Conservation (phyloP, 2,329 filamentous ascomycete species). For the Cercospora zeina region DNA sequence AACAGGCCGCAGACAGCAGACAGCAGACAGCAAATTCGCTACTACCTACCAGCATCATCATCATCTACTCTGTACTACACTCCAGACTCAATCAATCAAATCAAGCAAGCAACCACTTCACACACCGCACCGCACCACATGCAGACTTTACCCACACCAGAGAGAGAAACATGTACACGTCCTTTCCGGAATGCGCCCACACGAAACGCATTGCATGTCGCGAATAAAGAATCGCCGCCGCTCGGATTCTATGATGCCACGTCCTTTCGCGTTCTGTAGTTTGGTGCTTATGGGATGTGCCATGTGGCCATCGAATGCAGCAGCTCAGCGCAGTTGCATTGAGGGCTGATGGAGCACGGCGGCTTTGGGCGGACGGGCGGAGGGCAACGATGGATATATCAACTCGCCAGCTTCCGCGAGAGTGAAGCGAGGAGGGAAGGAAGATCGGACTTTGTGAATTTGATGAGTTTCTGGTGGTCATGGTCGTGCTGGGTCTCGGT, state of each 20-base stretch:
- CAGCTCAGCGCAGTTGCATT: slow-evolving; percentile 6
- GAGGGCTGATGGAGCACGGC: not conserved
- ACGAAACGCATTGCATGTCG: slow-evolving; percentile 18
- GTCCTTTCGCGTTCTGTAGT: slow-evolving; percentile 17
- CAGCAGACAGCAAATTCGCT: not conserved
- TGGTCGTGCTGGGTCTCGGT: slow-evolving; percentile 18
- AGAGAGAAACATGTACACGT: not conserved
- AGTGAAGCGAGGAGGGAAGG: not conserved
- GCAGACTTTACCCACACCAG: not conserved
- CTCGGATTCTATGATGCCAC: slow-evolving; percentile 17
- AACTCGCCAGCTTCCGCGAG: not conserved
- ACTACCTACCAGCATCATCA: not conserved
- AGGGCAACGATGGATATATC: not conserved
- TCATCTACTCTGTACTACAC: not conserved
- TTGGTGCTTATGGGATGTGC: not conserved
- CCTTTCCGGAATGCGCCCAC: slow-evolving; percentile 8
- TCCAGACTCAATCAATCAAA: not conserved
- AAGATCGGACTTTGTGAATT: not conserved
- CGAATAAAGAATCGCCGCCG: slow-evolving; percentile 5
- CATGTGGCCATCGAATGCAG: not conserved
- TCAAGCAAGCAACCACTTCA: not conserved
- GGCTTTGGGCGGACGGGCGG: not conserved
- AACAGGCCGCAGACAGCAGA: not conserved
- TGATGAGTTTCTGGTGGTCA: slow-evolving; percentile 2
- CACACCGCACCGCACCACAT: not conserved